phyloP scores from a whole-genome alignment of 148 eudicot species.

The Agrostemma githago region DNA sequence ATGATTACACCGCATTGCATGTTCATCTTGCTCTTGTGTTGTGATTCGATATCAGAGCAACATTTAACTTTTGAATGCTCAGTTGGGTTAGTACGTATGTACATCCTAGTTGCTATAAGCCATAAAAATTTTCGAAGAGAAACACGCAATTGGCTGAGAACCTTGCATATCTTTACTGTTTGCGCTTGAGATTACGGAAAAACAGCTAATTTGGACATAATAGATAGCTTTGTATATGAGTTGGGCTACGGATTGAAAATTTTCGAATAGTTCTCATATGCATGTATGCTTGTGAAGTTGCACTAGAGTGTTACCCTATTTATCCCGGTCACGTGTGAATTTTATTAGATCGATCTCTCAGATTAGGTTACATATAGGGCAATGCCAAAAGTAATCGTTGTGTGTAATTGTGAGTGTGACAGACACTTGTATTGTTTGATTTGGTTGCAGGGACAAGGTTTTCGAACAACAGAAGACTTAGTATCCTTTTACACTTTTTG shows the following conservation, averaged over 20 bases:
- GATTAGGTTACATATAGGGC: neutral
- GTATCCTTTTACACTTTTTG: constrained; percentile 57
- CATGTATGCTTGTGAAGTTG: neutral
- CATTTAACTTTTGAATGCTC: too few relatives aligned
- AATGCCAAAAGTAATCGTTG: neutral
- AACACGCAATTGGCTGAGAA: neutral
- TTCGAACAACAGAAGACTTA: constrained; percentile 80
- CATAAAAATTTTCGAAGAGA: neutral
- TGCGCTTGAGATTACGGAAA: neutral
- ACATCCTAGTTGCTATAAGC: neutral
- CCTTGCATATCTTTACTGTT: neutral
- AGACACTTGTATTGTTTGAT: neutral
- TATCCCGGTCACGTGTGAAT: neutral
- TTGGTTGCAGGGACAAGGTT: constrained; percentile 84
- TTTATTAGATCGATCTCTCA: neutral
- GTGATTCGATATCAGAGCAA: too few relatives aligned
- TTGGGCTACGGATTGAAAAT: too few relatives aligned
- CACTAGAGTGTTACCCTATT: neutral
- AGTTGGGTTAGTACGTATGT: too few relatives aligned
- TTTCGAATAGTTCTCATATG: neutral
- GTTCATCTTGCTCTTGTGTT: neutral
- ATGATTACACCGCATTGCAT: too few relatives aligned
- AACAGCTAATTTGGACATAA: too few relatives aligned
- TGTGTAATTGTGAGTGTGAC: constrained; percentile 1
- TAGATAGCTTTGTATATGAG: neutral